Percentiles rank a stretch among this genome's conserved stretches.
Evolutionary conservation across 768 basidiomycete species (phyloP).

Genomic region (Amanita phalloides): DNA sequence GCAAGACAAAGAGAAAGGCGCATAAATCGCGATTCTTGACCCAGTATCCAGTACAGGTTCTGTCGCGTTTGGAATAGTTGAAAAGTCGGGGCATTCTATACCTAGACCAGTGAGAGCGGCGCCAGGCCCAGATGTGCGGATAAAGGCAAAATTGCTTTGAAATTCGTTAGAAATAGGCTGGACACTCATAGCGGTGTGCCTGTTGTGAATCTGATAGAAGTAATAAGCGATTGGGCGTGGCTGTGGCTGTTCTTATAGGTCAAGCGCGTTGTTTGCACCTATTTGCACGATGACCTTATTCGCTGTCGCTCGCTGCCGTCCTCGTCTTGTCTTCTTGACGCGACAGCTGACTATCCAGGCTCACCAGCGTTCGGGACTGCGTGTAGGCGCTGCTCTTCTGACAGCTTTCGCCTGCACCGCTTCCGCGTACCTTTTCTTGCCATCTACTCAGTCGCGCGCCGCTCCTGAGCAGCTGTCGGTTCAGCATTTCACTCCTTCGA

Average conservation of each 20-base stretch:
- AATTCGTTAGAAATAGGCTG: constrained; percentile 21
- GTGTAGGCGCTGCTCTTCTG: constrained; percentile 15
- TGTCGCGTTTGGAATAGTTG: constrained; percentile 6
- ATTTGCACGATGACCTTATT: neutral
- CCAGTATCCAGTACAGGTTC: neutral
- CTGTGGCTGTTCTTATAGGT: neutral
- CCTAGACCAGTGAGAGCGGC: constrained; percentile 20
- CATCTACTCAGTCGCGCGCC: constrained; percentile 30
- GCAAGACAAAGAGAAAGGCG: constrained; percentile 5
- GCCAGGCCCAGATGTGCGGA: constrained; percentile 4
- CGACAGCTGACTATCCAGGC: neutral
- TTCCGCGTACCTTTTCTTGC: constrained; percentile 41
- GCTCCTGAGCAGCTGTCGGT: constrained; percentile 35
- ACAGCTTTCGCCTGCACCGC: constrained; percentile 29
- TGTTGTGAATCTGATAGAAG: neutral
- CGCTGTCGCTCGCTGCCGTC: neutral
- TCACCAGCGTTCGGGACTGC: neutral
- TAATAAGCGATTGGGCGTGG: neutral
- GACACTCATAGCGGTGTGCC: constrained; percentile 3
- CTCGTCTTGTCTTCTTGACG: neutral
- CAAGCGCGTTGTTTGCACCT: neutral
- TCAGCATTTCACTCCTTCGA: constrained; percentile 49
- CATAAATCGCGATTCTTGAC: constrained; percentile 4
- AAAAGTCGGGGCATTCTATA: constrained; percentile 15
- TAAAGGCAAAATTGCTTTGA: constrained; percentile 8